Evolutionary conservation across 352 stramenopile species (phyloP).

Genomic region (Phytophthora parvispora): DNA sequence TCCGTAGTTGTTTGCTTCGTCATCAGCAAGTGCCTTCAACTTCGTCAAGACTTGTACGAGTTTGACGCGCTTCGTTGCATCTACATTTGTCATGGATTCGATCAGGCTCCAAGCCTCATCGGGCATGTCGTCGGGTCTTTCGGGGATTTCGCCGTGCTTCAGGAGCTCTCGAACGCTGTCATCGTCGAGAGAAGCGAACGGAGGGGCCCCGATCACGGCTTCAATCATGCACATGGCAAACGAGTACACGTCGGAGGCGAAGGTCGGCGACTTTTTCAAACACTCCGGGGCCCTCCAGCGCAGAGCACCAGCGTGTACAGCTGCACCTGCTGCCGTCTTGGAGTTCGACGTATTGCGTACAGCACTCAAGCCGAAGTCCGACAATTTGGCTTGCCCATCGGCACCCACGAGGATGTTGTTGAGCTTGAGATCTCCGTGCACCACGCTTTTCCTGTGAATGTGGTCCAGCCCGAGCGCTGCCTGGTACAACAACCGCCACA

Average conservation of each 20-base stretch:
- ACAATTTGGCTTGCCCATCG: slow-evolving; percentile 24
- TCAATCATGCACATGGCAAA: slow-evolving; percentile 43
- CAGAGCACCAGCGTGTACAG: neutral
- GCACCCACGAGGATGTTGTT: slow-evolving; percentile 30
- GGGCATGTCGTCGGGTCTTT: slow-evolving; percentile 10
- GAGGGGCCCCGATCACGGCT: slow-evolving; percentile 19
- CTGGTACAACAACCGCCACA: neutral
- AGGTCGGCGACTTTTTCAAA: slow-evolving; percentile 17
- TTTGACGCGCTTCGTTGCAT: neutral
- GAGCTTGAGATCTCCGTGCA: slow-evolving; percentile 85
- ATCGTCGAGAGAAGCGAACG: slow-evolving; percentile 18
- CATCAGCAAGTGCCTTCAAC: neutral
- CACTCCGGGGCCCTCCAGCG: slow-evolving; percentile 41
- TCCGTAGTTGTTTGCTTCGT: neutral
- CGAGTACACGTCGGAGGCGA: slow-evolving; percentile 39
- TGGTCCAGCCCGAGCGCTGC: slow-evolving; percentile 44
- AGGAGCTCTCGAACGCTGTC: slow-evolving; percentile 13
- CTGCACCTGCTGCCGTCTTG: neutral
- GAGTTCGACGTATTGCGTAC: neutral
- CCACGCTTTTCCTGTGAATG: slow-evolving; percentile 50
- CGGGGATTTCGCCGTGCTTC: slow-evolving; percentile 4
- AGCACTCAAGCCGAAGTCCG: slow-evolving; percentile 18
- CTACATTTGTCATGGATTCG: slow-evolving; percentile 8
- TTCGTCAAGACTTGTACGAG: neutral
- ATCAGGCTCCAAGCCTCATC: slow-evolving; percentile 29